Evolutionary conservation across 1,284 basidiomycete genomes (phyloP), one percentile per base, ranked within the genome.

Genomic region (Mycena citricolor): DNA sequence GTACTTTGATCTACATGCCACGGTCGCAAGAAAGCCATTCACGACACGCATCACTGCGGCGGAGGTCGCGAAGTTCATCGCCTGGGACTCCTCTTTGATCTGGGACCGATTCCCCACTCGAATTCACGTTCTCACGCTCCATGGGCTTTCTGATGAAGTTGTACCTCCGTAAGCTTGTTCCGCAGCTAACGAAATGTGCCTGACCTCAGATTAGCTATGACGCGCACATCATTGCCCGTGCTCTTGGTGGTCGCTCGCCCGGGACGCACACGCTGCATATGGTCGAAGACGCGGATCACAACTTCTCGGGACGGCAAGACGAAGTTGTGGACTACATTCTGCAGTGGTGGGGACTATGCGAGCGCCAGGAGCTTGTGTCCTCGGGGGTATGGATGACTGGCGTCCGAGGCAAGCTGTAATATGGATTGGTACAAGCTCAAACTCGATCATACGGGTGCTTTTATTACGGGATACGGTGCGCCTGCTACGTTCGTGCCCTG

Each of bases 241-340:
- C 76, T 2, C 69, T 86, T 28, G 71, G 78, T n/a, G 55, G 63
- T 21, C 69, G 83, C 44, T 54, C 56, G 12, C 75, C 79, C 12
- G 86, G 85, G 31, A 86, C 83, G 4, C 84, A 87, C 57, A 80
- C 68, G 21, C 65, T 89, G 20, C 73, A 80, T 57, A 64, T 81
- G 21, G 65, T 86, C 23, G 86, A 88, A 58, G 74, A 74, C 34
- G 83, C 79, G 11, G 84, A 86, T 62, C 86, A 89, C 57, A 89
- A 87, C 61, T 83, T 83, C 55, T 79, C 75, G 24, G 76, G 77
- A 59, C 71, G 72, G 49, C 73, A 76, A 49, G 80, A 84, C 44
- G 75, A 84, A 45, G 69, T 87, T 8, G 76, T 82, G 8, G 73
- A 75, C 31, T 71, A 69, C 16, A 76, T 87, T 32, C 57, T 85